These are phyloP conservation scores for Nasturtium officinale DNA, from an alignment of 345 rosid species.

Conservation along the genomic window DNA sequence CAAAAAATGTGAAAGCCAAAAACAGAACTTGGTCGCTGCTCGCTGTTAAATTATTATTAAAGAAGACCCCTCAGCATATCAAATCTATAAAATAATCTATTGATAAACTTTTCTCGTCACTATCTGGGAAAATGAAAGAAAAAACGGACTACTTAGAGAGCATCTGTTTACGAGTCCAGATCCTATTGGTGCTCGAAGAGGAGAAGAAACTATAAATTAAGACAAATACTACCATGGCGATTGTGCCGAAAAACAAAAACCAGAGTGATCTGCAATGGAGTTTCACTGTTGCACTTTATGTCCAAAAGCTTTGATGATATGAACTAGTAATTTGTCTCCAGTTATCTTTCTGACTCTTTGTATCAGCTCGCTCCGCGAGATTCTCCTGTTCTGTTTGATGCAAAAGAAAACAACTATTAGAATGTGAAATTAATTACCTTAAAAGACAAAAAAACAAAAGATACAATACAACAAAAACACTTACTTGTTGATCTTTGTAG, in stretches of 20 bases:
- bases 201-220: neutral
- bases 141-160: neutral
- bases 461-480: slow-evolving; percentile 9
- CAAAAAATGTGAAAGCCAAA: too few species aligned
- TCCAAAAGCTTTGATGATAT: slow-evolving; percentile 63
- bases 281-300: slow-evolving; percentile 47
- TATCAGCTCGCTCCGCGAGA: slow-evolving; percentile 63
- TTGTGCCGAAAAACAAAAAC: slow-evolving; percentile 16
- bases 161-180: slow-evolving; percentile 1
- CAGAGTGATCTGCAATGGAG: slow-evolving; percentile 25
- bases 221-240: neutral
- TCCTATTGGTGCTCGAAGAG: slow-evolving; percentile 1
- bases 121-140: neutral
- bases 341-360: slow-evolving; percentile 59
- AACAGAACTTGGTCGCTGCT: too few species aligned
- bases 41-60: too few species aligned
- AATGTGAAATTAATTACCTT: neutral
- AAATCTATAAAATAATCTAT: neutral
- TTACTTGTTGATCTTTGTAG: slow-evolving; percentile 56
- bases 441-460: neutral
- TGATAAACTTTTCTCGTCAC: neutral
- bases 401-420: slow-evolving; percentile 7
- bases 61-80: neutral
- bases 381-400: slow-evolving; percentile 60
- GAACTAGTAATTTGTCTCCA: slow-evolving; percentile 72